Conservation (phyloP, 2,329 filamentous ascomycete genomes). For the Mycosphaerella sp. region DNA sequence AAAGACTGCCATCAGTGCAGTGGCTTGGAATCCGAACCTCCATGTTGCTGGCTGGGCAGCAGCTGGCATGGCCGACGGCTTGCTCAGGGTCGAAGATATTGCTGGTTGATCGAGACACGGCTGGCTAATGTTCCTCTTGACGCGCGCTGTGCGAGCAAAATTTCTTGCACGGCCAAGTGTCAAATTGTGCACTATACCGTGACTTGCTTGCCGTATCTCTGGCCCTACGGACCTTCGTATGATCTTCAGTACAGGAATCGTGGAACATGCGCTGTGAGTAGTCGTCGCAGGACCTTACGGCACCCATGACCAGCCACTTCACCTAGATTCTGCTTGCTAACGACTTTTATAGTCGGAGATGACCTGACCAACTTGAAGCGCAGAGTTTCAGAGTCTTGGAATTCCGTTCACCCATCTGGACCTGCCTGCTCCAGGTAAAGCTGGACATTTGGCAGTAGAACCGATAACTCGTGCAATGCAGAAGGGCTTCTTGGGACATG, state of each 20-base stretch:
- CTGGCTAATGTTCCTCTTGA: not conserved
- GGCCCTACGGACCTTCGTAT: not conserved
- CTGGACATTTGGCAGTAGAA: not conserved
- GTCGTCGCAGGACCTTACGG: not conserved
- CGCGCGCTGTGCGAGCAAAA: not conserved
- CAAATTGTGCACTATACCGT: not conserved
- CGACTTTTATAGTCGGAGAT: not conserved
- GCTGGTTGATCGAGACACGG: conserved; percentile 5
- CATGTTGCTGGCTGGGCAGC: conserved; percentile 46
- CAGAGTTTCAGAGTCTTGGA: not conserved
- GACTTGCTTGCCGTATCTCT: conserved; percentile 4
- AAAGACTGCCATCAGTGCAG: conserved; percentile 38
- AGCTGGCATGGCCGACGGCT: conserved; percentile 44
- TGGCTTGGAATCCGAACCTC: conserved; percentile 49
- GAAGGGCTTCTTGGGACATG: not conserved
- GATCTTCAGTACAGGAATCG: not conserved
- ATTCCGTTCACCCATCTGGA: not conserved
- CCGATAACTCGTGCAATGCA: not conserved
- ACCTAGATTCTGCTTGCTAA: not conserved
- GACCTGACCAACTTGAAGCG: not conserved
- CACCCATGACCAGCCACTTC: not conserved
- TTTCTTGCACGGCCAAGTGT: not conserved
- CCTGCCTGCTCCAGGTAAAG: not conserved
- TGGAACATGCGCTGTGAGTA: not conserved
- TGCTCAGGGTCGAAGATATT: conserved; percentile 47